Percentiles rank a stretch among this genome's conserved stretches.
Conservation (phyloP, 1,139 yeast genomes). For the Scheffersomyces quercinus region DNA sequence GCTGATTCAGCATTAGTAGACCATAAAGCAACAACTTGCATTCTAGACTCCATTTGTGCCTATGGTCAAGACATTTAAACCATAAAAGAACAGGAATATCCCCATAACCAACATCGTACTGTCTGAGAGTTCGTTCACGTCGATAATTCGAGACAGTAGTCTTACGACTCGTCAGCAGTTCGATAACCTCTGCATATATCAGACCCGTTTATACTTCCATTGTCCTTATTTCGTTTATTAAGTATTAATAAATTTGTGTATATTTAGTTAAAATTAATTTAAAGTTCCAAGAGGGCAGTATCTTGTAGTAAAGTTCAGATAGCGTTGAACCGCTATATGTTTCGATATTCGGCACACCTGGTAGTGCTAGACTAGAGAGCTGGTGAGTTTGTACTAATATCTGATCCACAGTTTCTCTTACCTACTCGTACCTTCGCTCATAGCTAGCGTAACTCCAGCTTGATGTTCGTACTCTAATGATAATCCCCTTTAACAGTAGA, state of each 20-base stretch:
- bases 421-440: background rate
- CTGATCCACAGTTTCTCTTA: constrained; percentile 19
- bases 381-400: background rate
- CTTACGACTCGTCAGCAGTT: background rate
- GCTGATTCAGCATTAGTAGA: background rate
- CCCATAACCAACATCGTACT: no score
- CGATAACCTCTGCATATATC: background rate
- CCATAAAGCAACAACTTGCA: no score
- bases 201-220: background rate
- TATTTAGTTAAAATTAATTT: background rate
- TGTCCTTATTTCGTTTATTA: background rate
- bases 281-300: background rate
- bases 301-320: background rate
- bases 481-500: background rate
- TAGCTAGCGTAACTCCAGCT: no score
- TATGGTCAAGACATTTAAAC: no score
- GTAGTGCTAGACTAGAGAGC: no score
- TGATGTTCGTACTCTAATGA: background rate
- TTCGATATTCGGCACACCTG: no score
- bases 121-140: no score
- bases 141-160: background rate
- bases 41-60: no score
- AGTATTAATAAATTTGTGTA: constrained; percentile 1
- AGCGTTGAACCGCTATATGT: no score
- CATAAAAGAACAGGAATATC: background rate